Conservation (phyloP, 2,329 filamentous ascomycete species). For the Cytospora paraplurivora region DNA sequence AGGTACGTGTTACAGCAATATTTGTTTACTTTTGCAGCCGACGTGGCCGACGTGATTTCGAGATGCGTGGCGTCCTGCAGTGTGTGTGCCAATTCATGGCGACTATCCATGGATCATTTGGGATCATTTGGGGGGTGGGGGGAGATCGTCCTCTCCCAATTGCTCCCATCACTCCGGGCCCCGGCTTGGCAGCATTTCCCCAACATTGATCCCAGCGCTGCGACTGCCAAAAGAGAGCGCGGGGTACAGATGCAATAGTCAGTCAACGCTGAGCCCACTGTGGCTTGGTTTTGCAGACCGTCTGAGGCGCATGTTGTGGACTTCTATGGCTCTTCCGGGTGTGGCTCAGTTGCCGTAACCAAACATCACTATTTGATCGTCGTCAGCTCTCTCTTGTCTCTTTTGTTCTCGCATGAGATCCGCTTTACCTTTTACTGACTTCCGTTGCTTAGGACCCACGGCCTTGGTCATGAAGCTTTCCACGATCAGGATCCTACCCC, state of each 20-base stretch:
- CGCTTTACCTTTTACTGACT: slow-evolving; percentile 2
- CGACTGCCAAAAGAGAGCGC: slow-evolving; percentile 1
- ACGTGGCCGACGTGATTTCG: background rate
- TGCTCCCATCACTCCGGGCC: slow-evolving; percentile 7
- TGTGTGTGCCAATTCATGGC: background rate
- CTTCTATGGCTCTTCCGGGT: background rate
- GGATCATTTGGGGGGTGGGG: too few relatives aligned
- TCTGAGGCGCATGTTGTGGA: slow-evolving; percentile 3
- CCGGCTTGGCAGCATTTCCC: slow-evolving; percentile 18
- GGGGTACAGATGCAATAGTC: slow-evolving; percentile 10
- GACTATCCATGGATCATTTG: background rate
- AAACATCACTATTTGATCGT: background rate
- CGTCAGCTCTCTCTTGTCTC: background rate
- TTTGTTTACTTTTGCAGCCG: background rate
- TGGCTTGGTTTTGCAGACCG: slow-evolving; percentile 17
- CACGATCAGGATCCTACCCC: slow-evolving; percentile 81
- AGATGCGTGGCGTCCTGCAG: background rate
- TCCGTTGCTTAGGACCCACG: slow-evolving; percentile 47
- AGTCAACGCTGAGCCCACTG: background rate
- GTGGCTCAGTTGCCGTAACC: slow-evolving; percentile 2
- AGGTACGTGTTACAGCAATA: slow-evolving; percentile 34
- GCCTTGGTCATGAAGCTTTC: slow-evolving; percentile 48
- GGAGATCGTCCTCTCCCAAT: background rate
- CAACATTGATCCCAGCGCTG: background rate
- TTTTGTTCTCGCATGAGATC: background rate